phyloP scores from a whole-genome alignment of 2,329 filamentous ascomycete genomes.

The Colletotrichum orchidophilum region DNA sequence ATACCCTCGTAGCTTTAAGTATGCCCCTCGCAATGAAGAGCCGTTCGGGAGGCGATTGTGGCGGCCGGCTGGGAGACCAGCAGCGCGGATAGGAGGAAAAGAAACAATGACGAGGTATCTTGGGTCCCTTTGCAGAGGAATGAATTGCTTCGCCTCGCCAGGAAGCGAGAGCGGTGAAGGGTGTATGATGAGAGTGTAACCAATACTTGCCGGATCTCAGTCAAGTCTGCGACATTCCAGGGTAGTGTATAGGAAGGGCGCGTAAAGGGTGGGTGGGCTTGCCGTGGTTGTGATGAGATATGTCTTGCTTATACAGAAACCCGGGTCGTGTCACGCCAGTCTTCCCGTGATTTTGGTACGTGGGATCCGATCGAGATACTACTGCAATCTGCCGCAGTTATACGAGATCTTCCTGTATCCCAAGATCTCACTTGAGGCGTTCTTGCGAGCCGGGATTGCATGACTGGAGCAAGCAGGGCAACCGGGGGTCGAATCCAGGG shows the following conservation, averaged over 20 bases:
- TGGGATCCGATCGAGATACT: slow-evolving; percentile 35
- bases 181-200: slow-evolving; percentile 33
- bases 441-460: slow-evolving; percentile 18
- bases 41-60: neutral
- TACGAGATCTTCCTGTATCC: slow-evolving; percentile 36
- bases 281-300: slow-evolving; percentile 26
- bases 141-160: slow-evolving; percentile 12
- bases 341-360: slow-evolving; percentile 35
- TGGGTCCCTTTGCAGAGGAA: slow-evolving; percentile 1
- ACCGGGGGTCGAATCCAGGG: slow-evolving; percentile 8
- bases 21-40: slow-evolving; percentile 18
- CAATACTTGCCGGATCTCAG: slow-evolving; percentile 36
- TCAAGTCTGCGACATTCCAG: slow-evolving; percentile 35
- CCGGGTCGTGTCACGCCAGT: slow-evolving; percentile 29
- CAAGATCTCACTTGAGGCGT: slow-evolving; percentile 30
- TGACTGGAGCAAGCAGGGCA: slow-evolving; percentile 16
- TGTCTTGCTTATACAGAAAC: slow-evolving; percentile 34
- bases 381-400: slow-evolving; percentile 36
- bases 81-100: slow-evolving; percentile 22
- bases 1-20: slow-evolving; percentile 18
- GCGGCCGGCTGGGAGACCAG: slow-evolving; percentile 1
- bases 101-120: slow-evolving; percentile 19
- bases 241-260: slow-evolving; percentile 30
- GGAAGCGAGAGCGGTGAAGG: slow-evolving; percentile 36
- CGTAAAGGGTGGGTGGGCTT: slow-evolving; percentile 24